Percentiles rank a stretch among this genome's conserved stretches.
phyloP scores from a whole-genome alignment of 2,329 filamentous ascomycete species.

The Fonsecaea multimorphosa region DNA sequence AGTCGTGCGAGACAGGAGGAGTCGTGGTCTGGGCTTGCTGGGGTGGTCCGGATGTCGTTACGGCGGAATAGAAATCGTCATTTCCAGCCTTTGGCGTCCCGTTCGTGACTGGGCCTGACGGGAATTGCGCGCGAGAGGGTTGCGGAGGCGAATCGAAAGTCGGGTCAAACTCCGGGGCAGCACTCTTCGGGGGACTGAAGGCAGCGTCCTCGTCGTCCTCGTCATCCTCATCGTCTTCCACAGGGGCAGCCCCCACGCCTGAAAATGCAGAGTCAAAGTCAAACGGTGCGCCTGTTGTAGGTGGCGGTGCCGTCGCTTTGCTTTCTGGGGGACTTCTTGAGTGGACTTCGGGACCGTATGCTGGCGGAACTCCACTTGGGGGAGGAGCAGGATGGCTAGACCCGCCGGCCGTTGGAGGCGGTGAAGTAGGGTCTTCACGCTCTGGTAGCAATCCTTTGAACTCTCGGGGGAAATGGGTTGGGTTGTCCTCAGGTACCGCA shows the following conservation, averaged over 20 bases:
- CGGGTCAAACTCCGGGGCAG: slow-evolving; percentile 52
- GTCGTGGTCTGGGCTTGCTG: slow-evolving; percentile 46
- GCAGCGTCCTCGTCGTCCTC: slow-evolving; percentile 65
- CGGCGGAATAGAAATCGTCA: slow-evolving; percentile 55
- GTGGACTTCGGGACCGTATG: slow-evolving; percentile 39
- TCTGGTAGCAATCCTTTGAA: slow-evolving; percentile 50
- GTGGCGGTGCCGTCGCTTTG: slow-evolving; percentile 39
- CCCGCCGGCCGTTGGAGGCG: slow-evolving; percentile 47
- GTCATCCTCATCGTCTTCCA: slow-evolving; percentile 49
- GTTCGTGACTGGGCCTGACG: slow-evolving; percentile 34
- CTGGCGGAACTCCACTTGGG: slow-evolving; percentile 28
- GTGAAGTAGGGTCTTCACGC: slow-evolving; percentile 48
- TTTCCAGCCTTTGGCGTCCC: slow-evolving; percentile 39
- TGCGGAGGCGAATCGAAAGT: slow-evolving; percentile 53
- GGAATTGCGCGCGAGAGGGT: slow-evolving; percentile 40
- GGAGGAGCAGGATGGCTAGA: slow-evolving; percentile 30
- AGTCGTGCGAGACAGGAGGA: slow-evolving; percentile 69
- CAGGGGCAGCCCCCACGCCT: slow-evolving; percentile 52
- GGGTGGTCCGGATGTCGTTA: slow-evolving; percentile 36
- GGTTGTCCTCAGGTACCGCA: slow-evolving; percentile 34
- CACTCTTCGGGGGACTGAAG: slow-evolving; percentile 43
- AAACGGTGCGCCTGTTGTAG: slow-evolving; percentile 45
- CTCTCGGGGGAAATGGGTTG: slow-evolving; percentile 50
- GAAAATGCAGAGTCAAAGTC: slow-evolving; percentile 57
- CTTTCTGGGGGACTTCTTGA: slow-evolving; percentile 39